These are phyloP conservation scores for Digitaria exilis DNA, from an alignment of 202 grass and related monocot species.

Conservation along the genomic window DNA sequence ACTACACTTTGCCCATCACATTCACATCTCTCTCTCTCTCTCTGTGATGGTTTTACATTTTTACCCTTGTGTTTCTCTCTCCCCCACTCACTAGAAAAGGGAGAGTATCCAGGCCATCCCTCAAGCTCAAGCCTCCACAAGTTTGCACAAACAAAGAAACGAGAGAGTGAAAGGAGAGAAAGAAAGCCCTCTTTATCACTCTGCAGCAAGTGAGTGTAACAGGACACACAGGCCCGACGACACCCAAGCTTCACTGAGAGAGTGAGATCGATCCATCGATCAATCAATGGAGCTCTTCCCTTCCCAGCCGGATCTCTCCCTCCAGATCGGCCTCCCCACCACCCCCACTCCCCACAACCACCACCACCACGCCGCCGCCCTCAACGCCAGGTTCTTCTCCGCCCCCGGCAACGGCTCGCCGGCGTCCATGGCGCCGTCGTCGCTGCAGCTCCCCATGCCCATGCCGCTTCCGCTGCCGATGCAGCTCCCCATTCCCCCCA, in stretches of 20 bases:
- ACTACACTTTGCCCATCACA: conserved; percentile 34
- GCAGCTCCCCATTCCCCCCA: conserved; percentile 27
- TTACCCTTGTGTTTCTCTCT: conserved; percentile 39
- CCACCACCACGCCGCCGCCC: conserved; percentile 30
- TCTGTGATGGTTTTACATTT: conserved; percentile 43
- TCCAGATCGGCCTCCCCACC: conserved; percentile 74
- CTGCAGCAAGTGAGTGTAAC: background rate
- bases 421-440: conserved; percentile 16
- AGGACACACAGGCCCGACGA: background rate
- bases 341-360: conserved; percentile 20
- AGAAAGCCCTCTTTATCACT: conserved; percentile 7
- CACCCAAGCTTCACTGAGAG: background rate
- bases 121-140: conserved; percentile 34
- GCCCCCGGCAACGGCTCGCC: background rate
- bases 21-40: background rate
- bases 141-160: conserved; percentile 40
- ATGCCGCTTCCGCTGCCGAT: conserved; percentile 4
- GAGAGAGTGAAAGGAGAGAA: conserved; percentile 20
- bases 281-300: conserved; percentile 72
- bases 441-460: conserved; percentile 27
- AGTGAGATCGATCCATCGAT: conserved; percentile 27
- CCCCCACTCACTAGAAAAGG: conserved; percentile 43
- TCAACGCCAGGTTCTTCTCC: conserved; percentile 50
- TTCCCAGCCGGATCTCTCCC: conserved; percentile 68
- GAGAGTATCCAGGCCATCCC: conserved; percentile 35